phyloP scores from a whole-genome alignment of 1,139 yeast genomes.

The Scheffersomyces illinoinensis region DNA sequence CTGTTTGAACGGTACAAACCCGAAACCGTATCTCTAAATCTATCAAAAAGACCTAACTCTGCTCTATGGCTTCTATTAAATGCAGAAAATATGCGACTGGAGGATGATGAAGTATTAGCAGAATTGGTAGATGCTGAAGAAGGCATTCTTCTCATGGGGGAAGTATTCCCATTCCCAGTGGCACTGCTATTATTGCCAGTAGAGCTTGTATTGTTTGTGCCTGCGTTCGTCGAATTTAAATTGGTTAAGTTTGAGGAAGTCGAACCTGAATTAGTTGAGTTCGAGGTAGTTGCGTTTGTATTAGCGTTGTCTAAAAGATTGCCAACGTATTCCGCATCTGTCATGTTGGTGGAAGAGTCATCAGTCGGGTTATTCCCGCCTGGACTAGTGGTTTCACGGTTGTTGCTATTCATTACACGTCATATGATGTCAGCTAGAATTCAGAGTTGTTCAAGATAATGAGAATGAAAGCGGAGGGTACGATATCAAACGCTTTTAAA shows the following conservation, averaged over 20 bases:
- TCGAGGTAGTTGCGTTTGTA: background rate
- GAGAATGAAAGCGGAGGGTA: background rate
- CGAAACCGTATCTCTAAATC: conserved; percentile 16
- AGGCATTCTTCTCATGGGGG: background rate
- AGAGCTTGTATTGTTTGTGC: background rate
- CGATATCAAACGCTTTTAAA: background rate
- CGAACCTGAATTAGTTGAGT: background rate
- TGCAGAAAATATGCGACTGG: background rate
- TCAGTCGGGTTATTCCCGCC: background rate
- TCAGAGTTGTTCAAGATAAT: background rate
- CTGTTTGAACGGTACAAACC: conserved; percentile 7
- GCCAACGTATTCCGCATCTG: background rate
- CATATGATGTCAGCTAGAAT: background rate
- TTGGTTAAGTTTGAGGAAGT: background rate
- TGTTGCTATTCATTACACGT: background rate
- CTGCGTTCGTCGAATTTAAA: background rate
- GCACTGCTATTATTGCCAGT: background rate
- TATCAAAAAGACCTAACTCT: conserved; percentile 14
- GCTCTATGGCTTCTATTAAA: conserved; percentile 5
- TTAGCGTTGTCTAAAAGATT: background rate
- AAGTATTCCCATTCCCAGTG: background rate
- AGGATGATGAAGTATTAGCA: background rate
- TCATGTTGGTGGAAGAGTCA: background rate
- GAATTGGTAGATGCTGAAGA: background rate
- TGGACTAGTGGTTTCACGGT: background rate